These are phyloP conservation scores for Phytophthora hybrid DNA, from an alignment of 352 stramenopile genomes.

Conservation along the genomic window DNA sequence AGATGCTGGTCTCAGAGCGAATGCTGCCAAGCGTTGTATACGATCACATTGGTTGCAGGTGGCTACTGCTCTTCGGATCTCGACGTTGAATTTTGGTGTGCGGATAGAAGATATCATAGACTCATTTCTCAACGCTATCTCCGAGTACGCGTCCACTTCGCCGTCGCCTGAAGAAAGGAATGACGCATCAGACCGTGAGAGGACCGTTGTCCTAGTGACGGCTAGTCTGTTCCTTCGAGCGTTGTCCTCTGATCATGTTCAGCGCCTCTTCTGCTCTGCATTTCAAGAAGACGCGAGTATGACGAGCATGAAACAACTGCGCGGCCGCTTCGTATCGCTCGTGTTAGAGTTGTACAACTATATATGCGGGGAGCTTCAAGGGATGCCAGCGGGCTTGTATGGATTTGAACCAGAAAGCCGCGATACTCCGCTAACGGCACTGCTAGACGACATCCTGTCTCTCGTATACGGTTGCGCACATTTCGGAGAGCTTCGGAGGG, in stretches of 20 bases:
- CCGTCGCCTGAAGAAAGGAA: background rate
- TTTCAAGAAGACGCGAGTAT: background rate
- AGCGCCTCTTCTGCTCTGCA: background rate
- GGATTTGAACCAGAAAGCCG: background rate
- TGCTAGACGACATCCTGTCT: background rate
- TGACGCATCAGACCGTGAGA: background rate
- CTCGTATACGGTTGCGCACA: background rate
- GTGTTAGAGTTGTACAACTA: background rate
- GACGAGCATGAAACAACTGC: background rate
- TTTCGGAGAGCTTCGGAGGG: background rate
- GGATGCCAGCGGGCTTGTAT: background rate
- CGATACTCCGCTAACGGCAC: background rate
- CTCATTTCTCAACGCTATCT: background rate
- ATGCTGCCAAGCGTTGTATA: background rate
- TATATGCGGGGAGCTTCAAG: background rate
- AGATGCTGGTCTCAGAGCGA: background rate
- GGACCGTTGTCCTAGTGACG: background rate
- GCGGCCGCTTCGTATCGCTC: background rate
- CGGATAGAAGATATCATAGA: background rate
- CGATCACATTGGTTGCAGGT: slow-evolving; percentile 17
- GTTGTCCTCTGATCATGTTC: background rate
- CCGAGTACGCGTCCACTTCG: background rate
- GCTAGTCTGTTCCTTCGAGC: background rate
- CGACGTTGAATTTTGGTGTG: background rate
- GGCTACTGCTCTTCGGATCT: background rate